phyloP scores from a whole-genome alignment of 345 rosid species.

The Clarkia xantiana region DNA sequence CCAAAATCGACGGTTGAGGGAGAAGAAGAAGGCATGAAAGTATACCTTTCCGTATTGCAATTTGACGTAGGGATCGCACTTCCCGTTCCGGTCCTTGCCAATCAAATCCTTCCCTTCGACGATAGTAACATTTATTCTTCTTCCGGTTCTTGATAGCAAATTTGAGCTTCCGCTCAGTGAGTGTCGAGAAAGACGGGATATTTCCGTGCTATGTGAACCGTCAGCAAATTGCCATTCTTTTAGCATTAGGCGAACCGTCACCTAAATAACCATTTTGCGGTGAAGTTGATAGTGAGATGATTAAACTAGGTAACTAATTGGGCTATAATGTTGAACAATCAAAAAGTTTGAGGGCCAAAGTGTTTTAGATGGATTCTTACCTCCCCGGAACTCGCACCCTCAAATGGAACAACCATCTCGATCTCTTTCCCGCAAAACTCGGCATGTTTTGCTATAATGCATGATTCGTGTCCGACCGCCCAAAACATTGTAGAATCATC shows the following conservation, averaged over 20 bases:
- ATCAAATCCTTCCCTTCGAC: constrained; percentile 57
- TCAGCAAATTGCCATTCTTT: constrained; percentile 98
- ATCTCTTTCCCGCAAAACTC: constrained; percentile 73
- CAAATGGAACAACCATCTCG: constrained; percentile 85
- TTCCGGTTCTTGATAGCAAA: constrained; percentile 49
- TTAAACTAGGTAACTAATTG: too few relatives aligned
- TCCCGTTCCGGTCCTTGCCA: constrained; percentile 49
- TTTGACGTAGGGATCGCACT: constrained; percentile 61
- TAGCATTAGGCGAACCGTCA: constrained; percentile 57
- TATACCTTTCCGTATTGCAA: constrained; percentile 85
- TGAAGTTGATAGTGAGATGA: too few relatives aligned
- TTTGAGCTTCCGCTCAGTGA: constrained; percentile 42
- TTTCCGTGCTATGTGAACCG: constrained; percentile 59
- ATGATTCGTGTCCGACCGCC: constrained; percentile 72
- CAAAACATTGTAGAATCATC: constrained; percentile 90
- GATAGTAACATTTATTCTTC: constrained; percentile 47
- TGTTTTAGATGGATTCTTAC: constrained; percentile 17
- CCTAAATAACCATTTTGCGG: constrained; percentile 30
- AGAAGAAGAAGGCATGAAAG: neutral
- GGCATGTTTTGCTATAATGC: constrained; percentile 62
- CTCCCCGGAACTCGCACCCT: constrained; percentile 66
- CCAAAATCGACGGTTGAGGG: neutral
- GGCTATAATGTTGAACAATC: too few relatives aligned
- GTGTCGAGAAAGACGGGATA: constrained; percentile 21
- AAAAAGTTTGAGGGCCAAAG: too few relatives aligned